Conservation (phyloP, 1,284 basidiomycete genomes). For the Cystobasidiaceae sp. region DNA sequence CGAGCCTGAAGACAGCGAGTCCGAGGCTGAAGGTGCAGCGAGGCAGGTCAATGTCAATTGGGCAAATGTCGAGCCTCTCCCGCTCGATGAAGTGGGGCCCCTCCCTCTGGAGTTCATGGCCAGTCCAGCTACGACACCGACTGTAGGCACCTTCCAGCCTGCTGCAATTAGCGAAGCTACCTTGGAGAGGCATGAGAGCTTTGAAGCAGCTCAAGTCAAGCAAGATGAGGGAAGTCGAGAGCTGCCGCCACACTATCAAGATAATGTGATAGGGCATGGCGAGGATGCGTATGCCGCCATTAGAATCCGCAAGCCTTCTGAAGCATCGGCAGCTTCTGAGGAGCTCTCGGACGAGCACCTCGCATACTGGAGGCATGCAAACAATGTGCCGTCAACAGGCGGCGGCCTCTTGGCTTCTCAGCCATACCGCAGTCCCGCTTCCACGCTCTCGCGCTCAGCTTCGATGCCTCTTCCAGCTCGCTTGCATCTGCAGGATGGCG, state of each 20-base stretch:
- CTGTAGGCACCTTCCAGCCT: too few relatives aligned
- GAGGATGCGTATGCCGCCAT: constrained; percentile 14
- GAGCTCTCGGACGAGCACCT: constrained; percentile 10
- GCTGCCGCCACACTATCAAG: background rate
- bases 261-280: background rate
- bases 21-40: background rate
- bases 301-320: background rate
- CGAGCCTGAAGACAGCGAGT: background rate
- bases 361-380: background rate
- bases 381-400: background rate
- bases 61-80: constrained; percentile 7
- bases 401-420: background rate
- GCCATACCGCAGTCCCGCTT: background rate
- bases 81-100: constrained; percentile 5
- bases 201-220: too few relatives aligned
- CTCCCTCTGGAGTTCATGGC: background rate
- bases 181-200: too few relatives aligned
- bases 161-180: too few relatives aligned
- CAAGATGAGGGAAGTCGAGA: too few relatives aligned
- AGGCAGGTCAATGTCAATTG: background rate
- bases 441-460: background rate
- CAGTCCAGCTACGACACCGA: too few relatives aligned
- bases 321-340: constrained; percentile 1
- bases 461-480: background rate
- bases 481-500: background rate